phyloP scores from a whole-genome alignment of 2,329 filamentous ascomycete genomes.

The Leptoxyphium fumago region DNA sequence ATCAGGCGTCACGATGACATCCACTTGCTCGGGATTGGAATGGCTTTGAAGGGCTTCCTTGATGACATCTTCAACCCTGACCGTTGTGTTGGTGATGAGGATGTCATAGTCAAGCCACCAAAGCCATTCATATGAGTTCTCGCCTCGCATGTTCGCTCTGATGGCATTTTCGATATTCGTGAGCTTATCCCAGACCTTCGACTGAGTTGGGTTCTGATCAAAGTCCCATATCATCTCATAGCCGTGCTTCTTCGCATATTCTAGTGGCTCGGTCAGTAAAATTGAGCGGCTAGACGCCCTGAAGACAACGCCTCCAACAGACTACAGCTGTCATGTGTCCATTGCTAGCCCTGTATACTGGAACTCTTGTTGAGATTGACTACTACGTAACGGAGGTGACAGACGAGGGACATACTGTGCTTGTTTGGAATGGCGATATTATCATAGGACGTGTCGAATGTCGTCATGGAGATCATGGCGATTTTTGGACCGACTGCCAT shows the following conservation, averaged over 20 bases:
- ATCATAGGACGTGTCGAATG: conserved; percentile 4
- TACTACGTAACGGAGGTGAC: too few relatives aligned
- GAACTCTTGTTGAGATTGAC: too few relatives aligned
- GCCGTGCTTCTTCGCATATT: conserved; percentile 24
- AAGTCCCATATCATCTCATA: conserved; percentile 27
- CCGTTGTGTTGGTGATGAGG: conserved; percentile 25
- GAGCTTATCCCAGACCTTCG: conserved; percentile 24
- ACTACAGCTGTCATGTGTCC: too few relatives aligned
- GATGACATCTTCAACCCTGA: conserved; percentile 23
- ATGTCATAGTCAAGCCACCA: conserved; percentile 31
- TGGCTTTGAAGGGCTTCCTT: conserved; percentile 14
- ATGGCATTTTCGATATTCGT: conserved; percentile 2
- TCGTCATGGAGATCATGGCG: conserved; percentile 6
- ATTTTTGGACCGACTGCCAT: conserved; percentile 1
- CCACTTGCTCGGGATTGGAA: conserved; percentile 20
- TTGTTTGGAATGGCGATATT: conserved; percentile 5
- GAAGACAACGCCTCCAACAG: too few relatives aligned
- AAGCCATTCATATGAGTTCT: conserved; percentile 24
- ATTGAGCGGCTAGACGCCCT: too few relatives aligned
- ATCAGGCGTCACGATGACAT: conserved; percentile 25
- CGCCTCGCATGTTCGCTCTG: conserved; percentile 20
- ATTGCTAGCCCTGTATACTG: too few relatives aligned
- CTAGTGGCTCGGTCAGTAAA: neutral
- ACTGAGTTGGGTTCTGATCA: conserved; percentile 19
- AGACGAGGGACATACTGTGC: neutral